Evolutionary conservation across 2,329 filamentous ascomycete genomes (phyloP).

Genomic region (Cadophora sp.): DNA sequence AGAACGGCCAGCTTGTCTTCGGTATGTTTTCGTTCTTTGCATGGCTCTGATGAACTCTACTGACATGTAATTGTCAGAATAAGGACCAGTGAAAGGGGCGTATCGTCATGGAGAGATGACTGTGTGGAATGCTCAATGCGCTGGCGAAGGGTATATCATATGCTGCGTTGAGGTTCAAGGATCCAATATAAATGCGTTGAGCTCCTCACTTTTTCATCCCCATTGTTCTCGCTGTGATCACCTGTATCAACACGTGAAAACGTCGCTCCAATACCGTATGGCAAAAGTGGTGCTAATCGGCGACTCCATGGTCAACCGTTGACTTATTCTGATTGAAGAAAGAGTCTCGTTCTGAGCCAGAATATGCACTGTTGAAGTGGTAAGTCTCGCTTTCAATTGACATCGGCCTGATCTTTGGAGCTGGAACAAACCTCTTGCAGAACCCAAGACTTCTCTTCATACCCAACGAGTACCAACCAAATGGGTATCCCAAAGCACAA

Average conservation of each 20-base stretch:
- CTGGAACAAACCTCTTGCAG: background rate
- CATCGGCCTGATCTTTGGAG: background rate
- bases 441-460: too few species aligned
- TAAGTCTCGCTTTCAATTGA: too few species aligned
- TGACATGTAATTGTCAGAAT: background rate
- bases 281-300: too few species aligned
- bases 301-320: too few species aligned
- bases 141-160: background rate
- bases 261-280: too few species aligned
- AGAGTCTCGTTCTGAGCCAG: too few species aligned
- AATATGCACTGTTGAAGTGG: too few species aligned
- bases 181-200: background rate
- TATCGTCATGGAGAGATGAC: too few species aligned
- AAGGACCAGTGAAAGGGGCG: background rate
- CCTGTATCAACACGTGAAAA: too few species aligned
- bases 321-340: too few species aligned
- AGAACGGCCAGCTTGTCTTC: constrained; percentile 49
- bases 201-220: background rate
- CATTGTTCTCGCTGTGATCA: background rate
- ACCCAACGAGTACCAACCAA: too few species aligned
- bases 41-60: background rate
- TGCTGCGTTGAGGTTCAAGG: background rate
- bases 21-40: constrained; percentile 35
- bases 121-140: background rate
- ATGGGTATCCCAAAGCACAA: too few species aligned